Percentiles rank a stretch among this genome's conserved stretches.
Evolutionary conservation across 305 asterid species (phyloP).

Genomic region (Solanum hybrid): DNA sequence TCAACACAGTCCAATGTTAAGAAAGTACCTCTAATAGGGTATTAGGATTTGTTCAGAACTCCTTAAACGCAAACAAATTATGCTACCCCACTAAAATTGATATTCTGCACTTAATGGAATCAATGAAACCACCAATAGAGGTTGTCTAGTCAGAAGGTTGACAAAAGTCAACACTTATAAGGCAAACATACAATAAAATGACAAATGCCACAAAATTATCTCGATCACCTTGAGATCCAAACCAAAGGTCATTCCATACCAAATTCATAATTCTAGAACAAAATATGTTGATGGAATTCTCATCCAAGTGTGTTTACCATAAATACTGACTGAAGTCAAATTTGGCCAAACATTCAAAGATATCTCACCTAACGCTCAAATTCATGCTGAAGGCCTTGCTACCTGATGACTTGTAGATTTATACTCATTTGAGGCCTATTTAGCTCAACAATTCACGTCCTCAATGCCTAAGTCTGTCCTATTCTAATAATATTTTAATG

Average conservation of each 20-base stretch:
- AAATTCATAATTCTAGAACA: neutral
- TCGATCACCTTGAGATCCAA: neutral
- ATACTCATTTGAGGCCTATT: too few relatives aligned
- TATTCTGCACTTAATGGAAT: neutral
- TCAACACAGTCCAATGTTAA: neutral
- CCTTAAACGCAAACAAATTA: neutral
- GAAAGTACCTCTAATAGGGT: neutral
- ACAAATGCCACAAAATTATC: neutral
- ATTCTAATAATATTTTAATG: too few relatives aligned
- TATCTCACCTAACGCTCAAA: neutral
- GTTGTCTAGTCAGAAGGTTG: neutral
- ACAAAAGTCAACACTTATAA: neutral
- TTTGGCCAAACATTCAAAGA: neutral
- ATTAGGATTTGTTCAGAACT: neutral
- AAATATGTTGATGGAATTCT: too few relatives aligned
- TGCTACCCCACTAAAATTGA: neutral
- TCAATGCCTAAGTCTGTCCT: neutral
- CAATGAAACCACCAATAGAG: neutral
- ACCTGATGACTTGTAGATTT: too few relatives aligned
- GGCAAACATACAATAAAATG: neutral
- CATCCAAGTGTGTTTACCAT: neutral
- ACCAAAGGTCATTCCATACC: neutral
- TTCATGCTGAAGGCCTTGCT: neutral
- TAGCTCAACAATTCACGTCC: neutral
- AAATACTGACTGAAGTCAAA: neutral